Evolutionary conservation across 2,329 filamentous ascomycete species (phyloP), one percentile per base, ranked within the genome.

Genomic region (Fusarium nygamai): DNA sequence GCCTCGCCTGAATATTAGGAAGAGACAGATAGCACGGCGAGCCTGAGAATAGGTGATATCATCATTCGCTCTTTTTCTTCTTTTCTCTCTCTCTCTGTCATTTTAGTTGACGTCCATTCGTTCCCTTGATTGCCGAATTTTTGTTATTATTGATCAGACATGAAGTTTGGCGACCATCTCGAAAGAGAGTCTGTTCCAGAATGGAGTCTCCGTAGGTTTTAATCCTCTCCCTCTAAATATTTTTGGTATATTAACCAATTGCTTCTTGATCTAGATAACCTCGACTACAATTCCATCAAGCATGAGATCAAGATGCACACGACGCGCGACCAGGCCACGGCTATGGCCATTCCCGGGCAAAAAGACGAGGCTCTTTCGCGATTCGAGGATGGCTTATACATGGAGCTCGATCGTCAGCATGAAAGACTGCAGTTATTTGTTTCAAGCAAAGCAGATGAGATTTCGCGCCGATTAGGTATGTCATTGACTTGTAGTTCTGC

Each of bases 231-330:
- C 17, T 36, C 34, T 17, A 36, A 36, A 36, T 19, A 36, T 31
- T 24, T 58, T 33, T 20, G 17, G 17, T 58, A 38, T 33, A 65
- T 46, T 70, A 47, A 77, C 58, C n/a, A 39, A 31, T 50, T 13
- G 19, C 56, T 50, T 57, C 39, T 57, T 22, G 51, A 93, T 24
- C 12, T 48, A 94, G 92, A 95, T 81, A 96, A 97, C 83, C 91
- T 97, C 83, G 94, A 96, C 82, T 97, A 97, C 86, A 94, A 96
- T 81, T 93, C 93, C 56, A 88, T 97, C 73, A 97, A 97, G 83
- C 89, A 93, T 81, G 88, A 94, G 78, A 96, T 97, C 86, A 96
- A 96, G 82, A 89, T 89, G 69, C 90, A 94, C 80, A 97, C 94
- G 4, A 92, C 91, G 19, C 89, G 88, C 50, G 90, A 92, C 81